These are phyloP conservation scores for Dacryopinax spathularia DNA, from an alignment of 768 basidiomycete species.

Conservation along the genomic window DNA sequence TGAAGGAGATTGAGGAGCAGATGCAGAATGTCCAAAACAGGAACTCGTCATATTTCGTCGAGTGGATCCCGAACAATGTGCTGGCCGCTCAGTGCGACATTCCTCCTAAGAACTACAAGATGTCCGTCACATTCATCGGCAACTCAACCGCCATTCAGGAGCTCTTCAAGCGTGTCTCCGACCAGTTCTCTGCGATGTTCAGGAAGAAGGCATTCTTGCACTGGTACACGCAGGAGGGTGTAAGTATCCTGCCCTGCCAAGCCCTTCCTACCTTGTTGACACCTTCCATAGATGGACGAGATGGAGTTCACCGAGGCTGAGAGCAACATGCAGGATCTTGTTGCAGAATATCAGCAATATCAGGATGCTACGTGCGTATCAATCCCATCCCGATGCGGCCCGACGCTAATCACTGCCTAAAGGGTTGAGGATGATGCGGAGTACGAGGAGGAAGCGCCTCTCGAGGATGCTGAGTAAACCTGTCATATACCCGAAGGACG, in stretches of 20 bases:
- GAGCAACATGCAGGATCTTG: slow-evolving; percentile 97
- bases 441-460: slow-evolving; percentile 64
- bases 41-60: slow-evolving; percentile 96
- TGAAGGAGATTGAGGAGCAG: slow-evolving; percentile 99
- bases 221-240: slow-evolving; percentile 99
- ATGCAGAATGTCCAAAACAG: slow-evolving; percentile 97
- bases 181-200: slow-evolving; percentile 99
- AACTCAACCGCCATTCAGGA: slow-evolving; percentile 97
- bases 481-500: not conserved
- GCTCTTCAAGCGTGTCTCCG: slow-evolving; percentile 95
- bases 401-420: slow-evolving; percentile 3
- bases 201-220: slow-evolving; percentile 91
- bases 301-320: slow-evolving; percentile 88
- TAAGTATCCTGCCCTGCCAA: slow-evolving; percentile 36
- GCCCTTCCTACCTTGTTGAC: slow-evolving; percentile 4
- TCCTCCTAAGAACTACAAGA: slow-evolving; percentile 85
- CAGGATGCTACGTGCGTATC: slow-evolving; percentile 79
- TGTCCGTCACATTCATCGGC: slow-evolving; percentile 94
- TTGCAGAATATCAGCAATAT: slow-evolving; percentile 95
- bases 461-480: slow-evolving; percentile 38
- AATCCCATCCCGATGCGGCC: not conserved
- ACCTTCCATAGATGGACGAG: slow-evolving; percentile 4
- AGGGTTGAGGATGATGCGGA: slow-evolving; percentile 80
- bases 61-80: slow-evolving; percentile 99
- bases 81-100: slow-evolving; percentile 97